Evolutionary conservation across 176 grass and related monocot genomes (phyloP).

Genomic region (Thalia dealbata): DNA sequence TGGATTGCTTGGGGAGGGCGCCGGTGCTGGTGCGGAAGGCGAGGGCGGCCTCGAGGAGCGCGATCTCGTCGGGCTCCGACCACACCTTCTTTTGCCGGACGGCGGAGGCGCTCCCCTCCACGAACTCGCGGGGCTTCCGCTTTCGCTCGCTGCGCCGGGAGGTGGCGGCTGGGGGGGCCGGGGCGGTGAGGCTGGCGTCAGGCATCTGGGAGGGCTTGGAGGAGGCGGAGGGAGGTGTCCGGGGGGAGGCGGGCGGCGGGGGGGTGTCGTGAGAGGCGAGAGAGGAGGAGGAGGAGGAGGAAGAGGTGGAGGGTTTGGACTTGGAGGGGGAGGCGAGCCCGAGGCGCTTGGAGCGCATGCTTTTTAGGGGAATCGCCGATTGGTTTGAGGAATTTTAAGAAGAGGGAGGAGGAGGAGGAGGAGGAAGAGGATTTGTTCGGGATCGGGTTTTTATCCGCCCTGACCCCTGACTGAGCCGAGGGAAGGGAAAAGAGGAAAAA

Average conservation of each 20-base stretch:
- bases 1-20: constrained; percentile 4
- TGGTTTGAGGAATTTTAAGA: background rate
- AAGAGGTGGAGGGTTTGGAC: background rate
- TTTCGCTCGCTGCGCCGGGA: constrained; percentile 1
- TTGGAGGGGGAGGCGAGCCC: background rate
- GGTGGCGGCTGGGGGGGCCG: background rate
- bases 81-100: constrained; percentile 2
- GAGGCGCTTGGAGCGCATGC: constrained; percentile 3
- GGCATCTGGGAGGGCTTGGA: background rate
- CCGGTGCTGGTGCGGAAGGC: constrained; percentile 9
- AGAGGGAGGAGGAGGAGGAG: background rate
- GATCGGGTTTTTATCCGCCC: no score
- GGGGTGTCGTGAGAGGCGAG: background rate
- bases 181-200: background rate
- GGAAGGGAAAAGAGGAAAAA: no score
- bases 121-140: background rate
- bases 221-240: background rate
- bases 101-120: background rate
- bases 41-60: background rate
- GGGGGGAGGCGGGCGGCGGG: background rate
- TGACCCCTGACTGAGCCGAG: no score
- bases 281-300: background rate
- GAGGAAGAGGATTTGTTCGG: no score
- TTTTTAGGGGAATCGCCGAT: background rate
- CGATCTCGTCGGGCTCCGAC: background rate